Percentiles rank a stretch among this genome's conserved stretches.
phyloP scores from a whole-genome alignment of 305 asterid species.

The Fraxinus nigra region DNA sequence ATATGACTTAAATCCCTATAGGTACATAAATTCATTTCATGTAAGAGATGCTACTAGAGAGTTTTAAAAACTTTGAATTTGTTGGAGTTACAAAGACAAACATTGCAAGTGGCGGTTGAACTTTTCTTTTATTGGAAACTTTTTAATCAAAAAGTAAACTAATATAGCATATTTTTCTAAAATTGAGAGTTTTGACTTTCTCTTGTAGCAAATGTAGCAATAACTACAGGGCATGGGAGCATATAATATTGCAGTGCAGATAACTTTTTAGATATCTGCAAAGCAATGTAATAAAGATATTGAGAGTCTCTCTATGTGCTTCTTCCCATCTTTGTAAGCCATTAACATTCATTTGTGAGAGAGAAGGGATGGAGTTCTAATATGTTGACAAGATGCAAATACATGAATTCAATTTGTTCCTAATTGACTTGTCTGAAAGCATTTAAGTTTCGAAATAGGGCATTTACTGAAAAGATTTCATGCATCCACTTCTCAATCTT shows the following conservation, averaged over 20 bases:
- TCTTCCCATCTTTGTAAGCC: not conserved
- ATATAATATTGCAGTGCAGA: not conserved
- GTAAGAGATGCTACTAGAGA: not conserved
- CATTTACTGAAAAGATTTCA: not conserved
- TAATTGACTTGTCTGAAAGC: not conserved
- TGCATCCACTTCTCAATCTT: not conserved
- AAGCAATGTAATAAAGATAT: not conserved
- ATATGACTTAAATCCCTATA: not conserved
- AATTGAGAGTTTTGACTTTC: not conserved
- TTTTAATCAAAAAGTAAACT: not conserved
- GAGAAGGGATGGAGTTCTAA: not conserved
- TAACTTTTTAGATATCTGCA: not conserved
- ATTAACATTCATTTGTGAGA: not conserved
- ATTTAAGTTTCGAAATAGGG: not conserved
- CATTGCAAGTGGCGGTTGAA: not conserved
- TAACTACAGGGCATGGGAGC: not conserved
- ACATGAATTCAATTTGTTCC: not conserved
- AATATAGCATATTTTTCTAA: not conserved
- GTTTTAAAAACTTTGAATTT: not conserved
- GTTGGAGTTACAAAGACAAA: not conserved
- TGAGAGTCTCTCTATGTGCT: not conserved
- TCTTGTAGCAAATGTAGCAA: not conserved
- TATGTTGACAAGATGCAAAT: not conserved
- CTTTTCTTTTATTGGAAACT: not conserved
- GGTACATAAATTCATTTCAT: not conserved